Evolutionary conservation across 2,329 filamentous ascomycete genomes (phyloP).

Genomic region (Aureobasidium sp.): DNA sequence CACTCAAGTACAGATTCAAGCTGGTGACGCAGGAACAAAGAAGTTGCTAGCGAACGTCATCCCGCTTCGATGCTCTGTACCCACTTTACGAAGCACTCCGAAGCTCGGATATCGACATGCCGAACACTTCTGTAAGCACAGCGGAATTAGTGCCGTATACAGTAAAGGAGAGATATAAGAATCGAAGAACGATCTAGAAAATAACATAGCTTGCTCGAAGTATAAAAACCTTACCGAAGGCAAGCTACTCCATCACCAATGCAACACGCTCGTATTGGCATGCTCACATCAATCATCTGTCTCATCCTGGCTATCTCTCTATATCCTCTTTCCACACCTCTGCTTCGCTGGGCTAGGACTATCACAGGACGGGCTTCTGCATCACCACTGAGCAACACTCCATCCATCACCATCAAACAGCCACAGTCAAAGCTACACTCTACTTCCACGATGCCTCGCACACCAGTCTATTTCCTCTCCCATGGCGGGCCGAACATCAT

Average conservation of each 20-base stretch:
- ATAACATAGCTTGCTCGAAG: not conserved
- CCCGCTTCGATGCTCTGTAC: not conserved
- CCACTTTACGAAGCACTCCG: not conserved
- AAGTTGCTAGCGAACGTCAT: not conserved
- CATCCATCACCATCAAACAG: not conserved
- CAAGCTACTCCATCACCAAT: not conserved
- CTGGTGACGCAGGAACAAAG: not conserved
- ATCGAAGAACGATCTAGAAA: not conserved
- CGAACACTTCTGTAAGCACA: not conserved
- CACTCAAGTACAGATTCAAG: not conserved
- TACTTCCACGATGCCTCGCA: constrained; percentile 22
- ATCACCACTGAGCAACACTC: not conserved
- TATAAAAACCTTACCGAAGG: not conserved
- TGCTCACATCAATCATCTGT: not conserved
- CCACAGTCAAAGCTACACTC: not conserved
- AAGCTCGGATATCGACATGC: not conserved
- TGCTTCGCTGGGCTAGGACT: not conserved
- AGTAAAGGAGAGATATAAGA: not conserved
- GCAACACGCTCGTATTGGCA: not conserved
- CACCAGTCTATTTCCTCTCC: constrained; percentile 46
- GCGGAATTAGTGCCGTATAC: constrained; percentile 4
- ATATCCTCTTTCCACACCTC: not conserved
- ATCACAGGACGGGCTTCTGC: not conserved
- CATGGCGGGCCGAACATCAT: constrained; percentile 53
- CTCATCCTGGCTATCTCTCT: constrained; percentile 6